These are phyloP conservation scores for Phytophthora melonis DNA, from an alignment of 352 stramenopile species.

Conservation along the genomic window DNA sequence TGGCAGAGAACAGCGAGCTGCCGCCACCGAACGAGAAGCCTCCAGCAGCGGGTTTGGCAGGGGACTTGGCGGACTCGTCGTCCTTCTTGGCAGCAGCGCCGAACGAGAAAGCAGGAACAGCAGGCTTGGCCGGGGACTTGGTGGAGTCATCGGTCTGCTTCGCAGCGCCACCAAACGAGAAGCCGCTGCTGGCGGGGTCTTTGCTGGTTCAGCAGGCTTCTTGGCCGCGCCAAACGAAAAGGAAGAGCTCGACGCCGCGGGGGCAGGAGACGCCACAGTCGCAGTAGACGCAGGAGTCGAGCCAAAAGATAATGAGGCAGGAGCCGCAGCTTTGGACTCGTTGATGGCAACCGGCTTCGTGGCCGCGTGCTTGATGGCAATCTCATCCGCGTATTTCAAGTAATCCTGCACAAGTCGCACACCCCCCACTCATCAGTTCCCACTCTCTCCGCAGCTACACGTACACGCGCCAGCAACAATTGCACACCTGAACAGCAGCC, in stretches of 20 bases:
- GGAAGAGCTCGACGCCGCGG: conserved; percentile 18
- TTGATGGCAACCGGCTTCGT: conserved; percentile 66
- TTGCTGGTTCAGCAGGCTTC: conserved; percentile 24
- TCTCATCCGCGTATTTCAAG: conserved; percentile 66
- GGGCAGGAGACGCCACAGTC: conserved; percentile 17
- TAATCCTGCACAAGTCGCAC: conserved; percentile 65
- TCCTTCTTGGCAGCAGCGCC: conserved; percentile 29
- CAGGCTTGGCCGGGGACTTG: conserved; percentile 27
- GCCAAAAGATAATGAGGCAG: conserved; percentile 40
- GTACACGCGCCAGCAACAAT: neutral
- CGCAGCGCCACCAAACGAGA: conserved; percentile 22
- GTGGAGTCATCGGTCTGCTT: conserved; percentile 22
- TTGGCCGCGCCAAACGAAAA: conserved; percentile 47
- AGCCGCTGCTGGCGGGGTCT: conserved; percentile 26
- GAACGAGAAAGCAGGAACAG: conserved; percentile 27
- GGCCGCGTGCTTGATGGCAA: conserved; percentile 68
- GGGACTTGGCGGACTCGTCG: conserved; percentile 28
- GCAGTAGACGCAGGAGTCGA: conserved; percentile 15
- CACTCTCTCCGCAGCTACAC: neutral
- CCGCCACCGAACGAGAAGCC: conserved; percentile 37
- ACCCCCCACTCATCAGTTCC: conserved; percentile 11
- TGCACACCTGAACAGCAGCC: conserved; percentile 58
- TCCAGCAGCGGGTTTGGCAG: conserved; percentile 13
- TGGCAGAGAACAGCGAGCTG: conserved; percentile 51
- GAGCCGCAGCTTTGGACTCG: conserved; percentile 33